Base-by-base conservation (phyloP, 2,329 filamentous ascomycete genomes). In the Claviceps sp. region DNA sequence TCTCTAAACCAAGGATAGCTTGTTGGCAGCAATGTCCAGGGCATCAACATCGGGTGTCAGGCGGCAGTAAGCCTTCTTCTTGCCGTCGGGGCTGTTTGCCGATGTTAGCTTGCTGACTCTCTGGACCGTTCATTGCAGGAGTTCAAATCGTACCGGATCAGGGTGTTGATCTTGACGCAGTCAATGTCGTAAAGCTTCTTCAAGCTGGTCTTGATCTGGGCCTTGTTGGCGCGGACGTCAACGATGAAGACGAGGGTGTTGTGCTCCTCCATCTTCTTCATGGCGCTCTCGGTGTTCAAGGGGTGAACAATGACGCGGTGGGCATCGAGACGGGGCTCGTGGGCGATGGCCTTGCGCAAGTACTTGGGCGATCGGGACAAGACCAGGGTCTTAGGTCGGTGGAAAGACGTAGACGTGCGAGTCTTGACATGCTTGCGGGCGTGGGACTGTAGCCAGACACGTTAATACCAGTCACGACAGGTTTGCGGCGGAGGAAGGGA, bases 221-320 rank as follows among this genome's bases (percentile, higher is more conserved):
- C 84, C 88, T 98, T 98, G 85, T 98, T 98, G 73, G 91, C 84
- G 85, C 94, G 94, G 73, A 91, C 77, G 64, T 96, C 87, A 69
- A 94, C 89, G 65, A 95, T 95, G 82, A 96, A 96, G 70, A 95
- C 89, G 50, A 98, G 84, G 63, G 93, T 98, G 84, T 98, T 98
- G 84, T 98, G 90, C 86, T 98, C 93, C 82, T 98, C 93, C 65
- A 98, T 96, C 87, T 96, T 96, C 89, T 98, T 98, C 91, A 98
- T 97, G 68, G 94, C 93, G 69, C 86, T 93, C 86, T 98, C 93
- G 56, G 93, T 98, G 85, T 98, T 98, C 70, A 98, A 82, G 62
- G 93, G 93, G 84, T 96, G 89, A 70, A 97, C 80, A 73, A 98
- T 86, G 72, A 97, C 81, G 84, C 95, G 96, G 82, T 90, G 87